Percentiles rank a stretch among this genome's conserved stretches.
Evolutionary conservation across 306 rosid species (phyloP).

Genomic region (Cercis canadensis): DNA sequence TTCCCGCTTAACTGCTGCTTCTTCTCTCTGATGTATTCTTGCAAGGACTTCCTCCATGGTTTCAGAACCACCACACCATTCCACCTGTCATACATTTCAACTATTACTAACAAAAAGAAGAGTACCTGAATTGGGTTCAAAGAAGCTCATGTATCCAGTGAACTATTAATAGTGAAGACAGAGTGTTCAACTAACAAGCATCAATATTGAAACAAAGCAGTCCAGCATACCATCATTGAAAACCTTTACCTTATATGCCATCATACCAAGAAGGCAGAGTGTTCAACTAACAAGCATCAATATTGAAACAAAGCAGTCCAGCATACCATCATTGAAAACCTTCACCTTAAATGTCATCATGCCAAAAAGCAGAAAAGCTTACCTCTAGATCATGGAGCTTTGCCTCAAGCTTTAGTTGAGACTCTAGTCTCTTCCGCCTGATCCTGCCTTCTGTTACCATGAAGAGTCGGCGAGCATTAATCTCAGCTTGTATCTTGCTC

Average conservation of each 20-base stretch:
- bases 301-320: not conserved
- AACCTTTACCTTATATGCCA: slow-evolving; percentile 12
- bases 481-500: slow-evolving; percentile 79
- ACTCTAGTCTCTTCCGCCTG: slow-evolving; percentile 79
- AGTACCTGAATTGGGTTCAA: slow-evolving; percentile 26
- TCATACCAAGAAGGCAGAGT: slow-evolving; percentile 18
- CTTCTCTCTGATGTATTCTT: slow-evolving; percentile 89
- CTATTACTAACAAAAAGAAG: slow-evolving; percentile 30
- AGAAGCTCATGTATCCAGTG: not conserved
- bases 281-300: not conserved
- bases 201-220: not conserved
- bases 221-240: not conserved
- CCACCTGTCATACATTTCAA: slow-evolving; percentile 61
- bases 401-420: slow-evolving; percentile 90
- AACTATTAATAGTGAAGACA: no score
- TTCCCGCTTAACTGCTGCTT: slow-evolving; percentile 93
- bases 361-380: slow-evolving; percentile 35
- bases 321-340: not conserved
- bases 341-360: slow-evolving; percentile 9
- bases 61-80: slow-evolving; percentile 85
- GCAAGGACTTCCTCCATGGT: slow-evolving; percentile 82
- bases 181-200: not conserved
- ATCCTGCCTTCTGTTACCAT: slow-evolving; percentile 93
- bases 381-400: slow-evolving; percentile 93
- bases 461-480: slow-evolving; percentile 78